Base-by-base conservation (phyloP, 306 rosid species). In the Canavalia ensiformis region DNA sequence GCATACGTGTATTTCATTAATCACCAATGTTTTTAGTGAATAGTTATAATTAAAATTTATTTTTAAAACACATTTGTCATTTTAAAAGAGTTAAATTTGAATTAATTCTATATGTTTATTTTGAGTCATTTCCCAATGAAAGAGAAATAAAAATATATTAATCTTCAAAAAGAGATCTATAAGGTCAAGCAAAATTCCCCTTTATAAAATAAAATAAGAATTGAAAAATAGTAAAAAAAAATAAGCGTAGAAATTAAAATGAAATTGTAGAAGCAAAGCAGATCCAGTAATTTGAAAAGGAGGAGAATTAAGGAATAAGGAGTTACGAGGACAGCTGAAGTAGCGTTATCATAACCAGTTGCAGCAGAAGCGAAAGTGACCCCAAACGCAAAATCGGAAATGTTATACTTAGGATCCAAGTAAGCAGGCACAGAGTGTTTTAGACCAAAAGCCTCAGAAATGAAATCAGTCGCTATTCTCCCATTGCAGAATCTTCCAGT, bases 311-410 rank as follows among this genome's bases (percentile, higher is more conserved):
- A 3, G 25, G 25, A 3, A 3, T 13, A 45, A 1, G 8, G 2
- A 33, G 37, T 67, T 78, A 82, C 99, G 69, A 95, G 86, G 4
- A 95, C 99, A 63, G 83, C 81, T 0, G 99, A 90, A 84, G 99
- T 95, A 11, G 94, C 95, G 54, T 94, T 93, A 62, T 95, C 99
- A 69, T 93, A 95, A 55, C 99, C 99, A 72, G 93, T 86, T 18
- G 92, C 99, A 41, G 99, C 99, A 46, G 99, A 95, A 75, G 97
- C 99, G 84, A 95, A 95, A 35, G 91, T 83, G 81, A 95, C 91
- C 0, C 99, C 97, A 37, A 77, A 82, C 49, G 97, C 95, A 64
- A 93, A 93, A 82, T 93, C 94, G 0, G 99, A 85, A 4, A 93
- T 93, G 35, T 83, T 91, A 46, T 87, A 93, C 28, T 83, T 74